Evolutionary conservation across 1,139 yeast species (phyloP).

Genomic region (Sugiyamaella xylanicola): DNA sequence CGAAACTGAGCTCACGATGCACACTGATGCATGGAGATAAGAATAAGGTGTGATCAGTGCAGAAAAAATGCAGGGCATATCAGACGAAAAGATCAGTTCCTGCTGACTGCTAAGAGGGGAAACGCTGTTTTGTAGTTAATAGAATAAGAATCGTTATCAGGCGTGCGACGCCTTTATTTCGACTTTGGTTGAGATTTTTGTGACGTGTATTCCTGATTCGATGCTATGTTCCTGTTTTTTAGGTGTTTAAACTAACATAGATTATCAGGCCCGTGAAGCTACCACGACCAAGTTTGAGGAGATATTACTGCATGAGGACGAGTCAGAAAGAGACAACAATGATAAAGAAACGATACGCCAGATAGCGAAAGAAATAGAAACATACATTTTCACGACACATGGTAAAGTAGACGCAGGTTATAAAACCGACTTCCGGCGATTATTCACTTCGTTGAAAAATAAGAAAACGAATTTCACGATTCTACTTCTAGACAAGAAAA

Average conservation of each 20-base stretch:
- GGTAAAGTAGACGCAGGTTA: conserved; percentile 25
- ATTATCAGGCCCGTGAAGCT: conserved; percentile 29
- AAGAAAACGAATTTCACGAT: conserved; percentile 26
- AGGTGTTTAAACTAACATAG: no score
- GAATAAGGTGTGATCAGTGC: conserved; percentile 12
- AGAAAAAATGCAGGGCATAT: neutral
- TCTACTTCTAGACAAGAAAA: conserved; percentile 23
- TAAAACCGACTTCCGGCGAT: conserved; percentile 28
- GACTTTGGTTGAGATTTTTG: no score
- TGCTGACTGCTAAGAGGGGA: no score
- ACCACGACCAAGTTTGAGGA: conserved; percentile 24
- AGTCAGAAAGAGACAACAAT: conserved; percentile 9
- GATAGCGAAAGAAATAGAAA: conserved; percentile 28
- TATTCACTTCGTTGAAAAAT: conserved; percentile 29
- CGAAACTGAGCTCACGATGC: no score
- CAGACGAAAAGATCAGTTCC: no score
- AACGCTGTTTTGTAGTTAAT: no score
- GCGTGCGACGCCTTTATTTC: no score
- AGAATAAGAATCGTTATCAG: no score
- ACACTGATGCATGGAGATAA: conserved; percentile 2
- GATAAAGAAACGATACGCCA: conserved; percentile 3
- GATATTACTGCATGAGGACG: conserved; percentile 15
- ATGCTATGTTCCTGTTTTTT: no score
- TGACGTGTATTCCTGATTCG: no score
- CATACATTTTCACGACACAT: conserved; percentile 23